These are phyloP conservation scores for Paspalum notatum DNA, from an alignment of 176 grass and related monocot species.

Conservation along the genomic window DNA sequence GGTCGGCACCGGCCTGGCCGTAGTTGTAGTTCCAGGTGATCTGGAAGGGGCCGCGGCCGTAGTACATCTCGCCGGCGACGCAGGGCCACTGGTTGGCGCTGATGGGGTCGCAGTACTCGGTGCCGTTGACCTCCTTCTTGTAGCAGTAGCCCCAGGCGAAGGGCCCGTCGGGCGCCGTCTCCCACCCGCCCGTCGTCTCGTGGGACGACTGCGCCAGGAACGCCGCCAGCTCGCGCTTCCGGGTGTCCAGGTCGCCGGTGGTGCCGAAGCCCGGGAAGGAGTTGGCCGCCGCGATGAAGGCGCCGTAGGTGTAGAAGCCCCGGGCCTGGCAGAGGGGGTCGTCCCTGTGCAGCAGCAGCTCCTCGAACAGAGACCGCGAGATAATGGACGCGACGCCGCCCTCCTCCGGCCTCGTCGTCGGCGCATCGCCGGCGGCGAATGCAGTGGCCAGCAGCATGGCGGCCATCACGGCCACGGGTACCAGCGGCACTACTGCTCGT, in stretches of 20 bases:
- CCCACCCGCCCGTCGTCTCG: constrained; percentile 70
- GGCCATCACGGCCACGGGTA: too few species aligned
- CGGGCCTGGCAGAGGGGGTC: not conserved
- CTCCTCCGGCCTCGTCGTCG: too few species aligned
- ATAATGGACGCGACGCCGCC: constrained; percentile 41
- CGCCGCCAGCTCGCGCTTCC: constrained; percentile 56
- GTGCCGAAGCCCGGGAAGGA: constrained; percentile 40
- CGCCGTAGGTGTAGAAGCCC: constrained; percentile 62
- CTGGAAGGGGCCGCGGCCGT: constrained; percentile 63
- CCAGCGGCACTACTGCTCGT: too few species aligned
- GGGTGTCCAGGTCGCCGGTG: not conserved
- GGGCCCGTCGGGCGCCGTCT: constrained; percentile 36
- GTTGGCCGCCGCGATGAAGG: constrained; percentile 52
- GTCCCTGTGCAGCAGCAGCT: constrained; percentile 64
- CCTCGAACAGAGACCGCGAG: constrained; percentile 42
- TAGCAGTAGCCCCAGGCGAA: constrained; percentile 58
- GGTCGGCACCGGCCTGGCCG: constrained; percentile 29
- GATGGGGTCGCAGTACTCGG: constrained; percentile 45
- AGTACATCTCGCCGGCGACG: constrained; percentile 49
- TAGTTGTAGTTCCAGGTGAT: constrained; percentile 72
- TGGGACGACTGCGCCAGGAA: constrained; percentile 70
- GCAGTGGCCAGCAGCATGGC: too few species aligned
- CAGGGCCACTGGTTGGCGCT: constrained; percentile 32
- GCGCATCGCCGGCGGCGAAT: too few species aligned
- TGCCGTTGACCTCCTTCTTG: constrained; percentile 27